Base-by-base conservation (phyloP, 495 filamentous ascomycete species). In the Lophiostoma macrostomum region DNA sequence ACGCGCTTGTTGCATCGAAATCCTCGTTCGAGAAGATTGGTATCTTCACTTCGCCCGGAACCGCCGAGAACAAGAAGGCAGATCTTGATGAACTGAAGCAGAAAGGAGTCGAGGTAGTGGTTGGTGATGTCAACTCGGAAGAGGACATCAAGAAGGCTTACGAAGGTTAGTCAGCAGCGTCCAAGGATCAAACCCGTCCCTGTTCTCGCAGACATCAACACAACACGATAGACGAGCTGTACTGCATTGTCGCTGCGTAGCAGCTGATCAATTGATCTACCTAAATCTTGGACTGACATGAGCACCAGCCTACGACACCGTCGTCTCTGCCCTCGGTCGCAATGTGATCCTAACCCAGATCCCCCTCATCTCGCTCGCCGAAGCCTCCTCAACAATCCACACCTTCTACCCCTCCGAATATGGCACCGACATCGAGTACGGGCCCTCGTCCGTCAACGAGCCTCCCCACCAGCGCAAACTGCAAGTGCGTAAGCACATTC, bases 381-480 rank as follows among this genome's bases (percentile, higher is more conserved):
- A 80, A 38, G 71, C 71, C 27, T 74, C 75, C 13, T 62, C 71
- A 1, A 70, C 63, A 32, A 78, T 89, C 16, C 74, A 80, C 53
- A 80, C 80, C 71, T 87, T 88, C 69, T 75, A 86, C 54, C 84
- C 85, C 4, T 85, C 80, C 16, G 85, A 88, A 63, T 88, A 83
- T 60, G 85, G 85, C 50, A 89, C 85, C 0, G 85, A 88, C 50
- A 83, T 88, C 55, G 83, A 84, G 63, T 83, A 87, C 59, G 69
- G 74, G 16, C 71, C 77, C 7, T 70, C 74, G 29, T 85, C 81
- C 45, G 74, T 73, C 19, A 40, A 67, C 27, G 85, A 87, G 67
- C 78, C 76, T 60, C 82, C 85, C 0, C 85, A 89, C 54, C 84
- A 87, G 67, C 68, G 76, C 59, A 88, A 89, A 66, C 74, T 87